phyloP scores from a whole-genome alignment of 75 land plant species.

The Sequoiadendron giganteum region DNA sequence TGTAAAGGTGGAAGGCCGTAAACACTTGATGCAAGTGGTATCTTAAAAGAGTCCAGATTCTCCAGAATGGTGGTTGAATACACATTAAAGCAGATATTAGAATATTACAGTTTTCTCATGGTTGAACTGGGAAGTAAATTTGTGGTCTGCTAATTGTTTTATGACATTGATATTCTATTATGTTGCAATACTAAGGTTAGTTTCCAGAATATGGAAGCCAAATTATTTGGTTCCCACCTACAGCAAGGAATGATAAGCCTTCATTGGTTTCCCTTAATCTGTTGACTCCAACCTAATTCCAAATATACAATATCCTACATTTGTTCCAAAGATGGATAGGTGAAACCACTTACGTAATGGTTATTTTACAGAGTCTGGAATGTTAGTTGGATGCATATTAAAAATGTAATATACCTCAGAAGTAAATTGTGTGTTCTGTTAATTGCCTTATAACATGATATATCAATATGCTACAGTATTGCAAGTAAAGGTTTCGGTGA shows the following conservation, averaged over 20 bases:
- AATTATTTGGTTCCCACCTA: background rate
- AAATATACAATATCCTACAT: background rate
- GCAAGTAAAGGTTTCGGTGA: background rate
- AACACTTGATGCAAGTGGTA: background rate
- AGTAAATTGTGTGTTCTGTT: background rate
- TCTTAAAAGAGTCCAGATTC: background rate
- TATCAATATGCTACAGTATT: background rate
- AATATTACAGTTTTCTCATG: background rate
- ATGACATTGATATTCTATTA: background rate
- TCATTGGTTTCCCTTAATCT: background rate
- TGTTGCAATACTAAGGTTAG: background rate
- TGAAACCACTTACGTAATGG: background rate
- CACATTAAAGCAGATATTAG: background rate
- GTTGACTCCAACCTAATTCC: background rate
- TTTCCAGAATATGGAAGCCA: background rate
- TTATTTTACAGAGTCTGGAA: background rate
- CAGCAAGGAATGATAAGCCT: background rate
- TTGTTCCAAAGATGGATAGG: background rate
- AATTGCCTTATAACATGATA: background rate
- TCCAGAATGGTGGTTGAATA: background rate
- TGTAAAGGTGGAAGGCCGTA: too few relatives aligned
- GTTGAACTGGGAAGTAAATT: background rate
- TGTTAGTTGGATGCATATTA: background rate
- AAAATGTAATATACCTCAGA: background rate
- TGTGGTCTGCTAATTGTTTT: background rate